Conservation (phyloP, 176 grass and related monocot genomes). For the Saccharum spontaneum region DNA sequence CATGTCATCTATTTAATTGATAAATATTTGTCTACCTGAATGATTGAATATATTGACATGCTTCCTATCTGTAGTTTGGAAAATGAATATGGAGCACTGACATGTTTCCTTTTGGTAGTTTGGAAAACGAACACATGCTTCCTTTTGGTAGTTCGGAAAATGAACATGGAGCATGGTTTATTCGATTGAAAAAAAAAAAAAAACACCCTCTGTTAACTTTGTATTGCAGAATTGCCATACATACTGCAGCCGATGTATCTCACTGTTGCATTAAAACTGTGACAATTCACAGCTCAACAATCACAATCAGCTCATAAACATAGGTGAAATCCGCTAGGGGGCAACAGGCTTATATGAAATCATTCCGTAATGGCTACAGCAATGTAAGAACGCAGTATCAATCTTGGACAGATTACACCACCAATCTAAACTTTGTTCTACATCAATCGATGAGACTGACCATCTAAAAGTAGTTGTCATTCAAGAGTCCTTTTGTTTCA, state of each 20-base stretch:
- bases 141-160: no score
- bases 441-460: conserved; percentile 20
- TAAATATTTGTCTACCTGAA: neutral
- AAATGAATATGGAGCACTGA: neutral
- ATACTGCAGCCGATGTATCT: neutral
- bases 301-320: conserved; percentile 19
- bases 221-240: neutral
- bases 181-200: neutral
- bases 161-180: neutral
- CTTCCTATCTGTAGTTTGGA: neutral
- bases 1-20: neutral
- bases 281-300: neutral
- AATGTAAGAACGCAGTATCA: conserved; percentile 22
- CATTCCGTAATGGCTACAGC: conserved; percentile 39
- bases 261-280: neutral
- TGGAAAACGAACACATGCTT: no score
- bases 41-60: neutral
- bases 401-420: conserved; percentile 19
- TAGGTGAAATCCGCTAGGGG: neutral
- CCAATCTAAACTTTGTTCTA: conserved; percentile 47
- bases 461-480: conserved; percentile 34
- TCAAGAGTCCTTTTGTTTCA: conserved; percentile 26
- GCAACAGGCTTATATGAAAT: conserved; percentile 4
- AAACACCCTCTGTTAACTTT: neutral
- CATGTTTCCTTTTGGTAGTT: neutral